Evolutionary conservation across 495 filamentous ascomycete species (phyloP).

Genomic region (Penicillium paradoxum): DNA sequence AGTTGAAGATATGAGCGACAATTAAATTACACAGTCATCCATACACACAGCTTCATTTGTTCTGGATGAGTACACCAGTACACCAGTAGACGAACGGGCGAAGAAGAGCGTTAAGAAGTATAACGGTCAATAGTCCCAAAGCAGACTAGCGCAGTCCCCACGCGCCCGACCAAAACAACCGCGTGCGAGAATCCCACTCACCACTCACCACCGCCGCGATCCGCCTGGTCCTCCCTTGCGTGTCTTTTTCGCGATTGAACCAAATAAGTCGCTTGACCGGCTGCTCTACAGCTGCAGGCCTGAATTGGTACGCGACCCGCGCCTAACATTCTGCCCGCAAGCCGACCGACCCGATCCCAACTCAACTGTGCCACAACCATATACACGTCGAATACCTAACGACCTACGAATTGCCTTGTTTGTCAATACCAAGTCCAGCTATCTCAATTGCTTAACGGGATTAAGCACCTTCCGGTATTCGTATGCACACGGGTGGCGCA

Average conservation of each 20-base stretch:
- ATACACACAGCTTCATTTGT: not conserved
- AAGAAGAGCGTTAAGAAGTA: not conserved
- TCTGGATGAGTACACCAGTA: too few species aligned
- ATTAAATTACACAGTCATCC: not conserved
- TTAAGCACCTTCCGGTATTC: not conserved
- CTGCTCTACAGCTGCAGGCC: not conserved
- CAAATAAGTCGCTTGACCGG: not conserved
- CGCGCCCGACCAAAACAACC: slow-evolving; percentile 50
- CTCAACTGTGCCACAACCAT: not conserved
- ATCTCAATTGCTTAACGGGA: not conserved
- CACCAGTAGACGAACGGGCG: not conserved
- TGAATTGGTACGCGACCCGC: slow-evolving; percentile 6
- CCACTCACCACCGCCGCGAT: slow-evolving; percentile 21
- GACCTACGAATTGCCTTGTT: not conserved
- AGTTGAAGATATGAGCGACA: not conserved
- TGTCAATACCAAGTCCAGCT: not conserved
- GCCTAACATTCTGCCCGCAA: slow-evolving; percentile 7
- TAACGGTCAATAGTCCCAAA: slow-evolving; percentile 26
- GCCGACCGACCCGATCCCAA: not conserved
- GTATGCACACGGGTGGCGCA: not conserved
- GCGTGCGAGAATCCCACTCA: slow-evolving; percentile 38
- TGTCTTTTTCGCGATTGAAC: slow-evolving; percentile 1
- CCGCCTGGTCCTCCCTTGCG: slow-evolving; percentile 20
- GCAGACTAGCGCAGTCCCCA: slow-evolving; percentile 37
- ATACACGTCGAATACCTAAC: not conserved